These are phyloP conservation scores for Globisporangium nodosum DNA, from an alignment of 352 stramenopile genomes.

Conservation along the genomic window DNA sequence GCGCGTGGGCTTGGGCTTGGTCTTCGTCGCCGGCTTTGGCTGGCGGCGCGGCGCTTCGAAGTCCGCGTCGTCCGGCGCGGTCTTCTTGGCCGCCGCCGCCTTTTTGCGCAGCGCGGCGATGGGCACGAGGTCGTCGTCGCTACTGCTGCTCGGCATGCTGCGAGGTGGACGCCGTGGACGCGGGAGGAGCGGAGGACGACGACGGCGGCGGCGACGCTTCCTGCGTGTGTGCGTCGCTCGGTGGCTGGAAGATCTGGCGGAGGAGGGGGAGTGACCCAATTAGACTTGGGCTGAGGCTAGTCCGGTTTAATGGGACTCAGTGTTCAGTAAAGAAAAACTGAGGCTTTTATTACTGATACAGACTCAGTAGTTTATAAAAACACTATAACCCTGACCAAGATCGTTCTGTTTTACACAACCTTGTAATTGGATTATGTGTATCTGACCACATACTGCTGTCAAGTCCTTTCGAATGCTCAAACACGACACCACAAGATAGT, in stretches of 20 bases:
- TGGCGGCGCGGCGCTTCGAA: constrained; percentile 12
- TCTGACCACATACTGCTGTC: too few relatives aligned
- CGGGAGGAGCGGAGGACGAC: background rate
- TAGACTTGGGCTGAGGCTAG: background rate
- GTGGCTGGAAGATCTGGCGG: background rate
- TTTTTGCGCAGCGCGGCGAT: constrained; percentile 70
- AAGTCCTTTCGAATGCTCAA: too few relatives aligned
- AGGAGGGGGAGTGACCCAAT: background rate
- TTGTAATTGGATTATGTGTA: too few relatives aligned
- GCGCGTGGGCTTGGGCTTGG: constrained; percentile 20
- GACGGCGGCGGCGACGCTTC: background rate
- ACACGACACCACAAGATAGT: too few relatives aligned
- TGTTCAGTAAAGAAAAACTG: too few relatives aligned
- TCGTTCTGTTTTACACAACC: too few relatives aligned
- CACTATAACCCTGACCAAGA: too few relatives aligned
- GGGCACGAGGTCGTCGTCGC: constrained; percentile 67
- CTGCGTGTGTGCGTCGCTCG: background rate
- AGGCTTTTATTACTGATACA: too few relatives aligned
- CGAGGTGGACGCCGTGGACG: background rate
- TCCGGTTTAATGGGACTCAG: background rate
- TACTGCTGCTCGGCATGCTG: constrained; percentile 49
- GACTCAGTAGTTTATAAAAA: too few relatives aligned
- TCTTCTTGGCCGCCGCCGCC: constrained; percentile 15
- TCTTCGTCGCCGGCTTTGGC: constrained; percentile 14
- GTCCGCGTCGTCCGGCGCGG: constrained; percentile 14